Base-by-base conservation (phyloP, 768 basidiomycete genomes). In the Tylopilus vinaceipallidus region DNA sequence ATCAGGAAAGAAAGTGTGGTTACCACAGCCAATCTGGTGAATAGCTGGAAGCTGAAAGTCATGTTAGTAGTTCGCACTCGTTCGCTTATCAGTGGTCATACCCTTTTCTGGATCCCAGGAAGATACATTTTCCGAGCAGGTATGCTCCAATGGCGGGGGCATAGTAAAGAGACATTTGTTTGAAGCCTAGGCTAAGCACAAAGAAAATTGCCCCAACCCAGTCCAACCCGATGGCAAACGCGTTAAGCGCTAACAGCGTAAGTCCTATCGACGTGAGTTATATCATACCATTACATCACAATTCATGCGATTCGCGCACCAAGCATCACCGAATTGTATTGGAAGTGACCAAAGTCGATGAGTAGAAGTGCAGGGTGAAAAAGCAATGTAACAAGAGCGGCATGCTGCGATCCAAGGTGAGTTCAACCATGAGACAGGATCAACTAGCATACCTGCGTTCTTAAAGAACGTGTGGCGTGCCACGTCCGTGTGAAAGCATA, bases 121-220 rank as follows among this genome's bases (percentile, higher is more conserved):
- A 89, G 2, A 95, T 51, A 60, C 95, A 97, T 71, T 92, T 97
- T 5, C 90, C 93, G 3, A 95, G 69, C 6, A 97, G 73, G 67
- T 95, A 98, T 0, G 86, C 81, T 32, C 92, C 94, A n/a, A 98
- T 80, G 0, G 88, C 93, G 2, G 94, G 92, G 0, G 91, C 87
- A 63, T 94, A 98, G 64, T 97, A 95, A 23, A 97, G 72, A 3
- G 91, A 86, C 94, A 98, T 97, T 63, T 98, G 95, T 68, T 97
- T 97, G 76, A 95, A 95, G 3, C 87, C 80, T 17, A 98, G 77
- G 55, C 88, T 88, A n/a, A 84, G 71, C 6, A 91, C 87, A 57
- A 98, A 95, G 49, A 74, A 81, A 14, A 90, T 63, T 4, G 91
- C 88, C 6, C 89, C 95, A 1, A 84, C 54, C 3, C 88, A 66